Base-by-base conservation (phyloP, 257 asterid species). In the Catharanthus roseus region DNA sequence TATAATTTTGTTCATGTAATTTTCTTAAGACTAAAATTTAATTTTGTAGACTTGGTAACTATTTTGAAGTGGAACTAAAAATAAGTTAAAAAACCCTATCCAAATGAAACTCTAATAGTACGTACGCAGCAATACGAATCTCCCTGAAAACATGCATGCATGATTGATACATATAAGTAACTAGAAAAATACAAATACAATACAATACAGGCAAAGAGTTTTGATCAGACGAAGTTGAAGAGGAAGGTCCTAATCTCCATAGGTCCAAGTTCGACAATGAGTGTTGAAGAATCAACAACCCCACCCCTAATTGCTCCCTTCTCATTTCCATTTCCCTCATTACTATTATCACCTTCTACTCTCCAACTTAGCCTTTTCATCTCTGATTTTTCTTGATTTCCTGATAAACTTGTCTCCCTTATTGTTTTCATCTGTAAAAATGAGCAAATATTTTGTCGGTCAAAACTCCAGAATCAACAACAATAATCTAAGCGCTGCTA, bases 181-280 rank as follows among this genome's bases (percentile, higher is more conserved):
- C n/a, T n/a, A n/a, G n/a, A n/a, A n/a, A n/a, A n/a, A n/a, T n/a
- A n/a, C n/a, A n/a, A n/a, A n/a, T n/a, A n/a, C n/a, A n/a, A n/a
- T n/a, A n/a, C n/a, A n/a, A n/a, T n/a, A n/a, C n/a, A n/a, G n/a
- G n/a, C n/a, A n/a, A n/a, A n/a, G n/a, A n/a, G n/a, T n/a, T n/a
- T n/a, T n/a, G n/a, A n/a, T n/a, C n/a, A n/a, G n/a, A n/a, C n/a
- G 77, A 90, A 88, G 26, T 58, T 77, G 71, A 92, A 42, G 55
- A 88, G 18, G 72, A 92, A 92, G 13, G 98, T 92, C 38, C 96
- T 86, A 63, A 92, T 90, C 80, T 92, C 98, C 96, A 92, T 92
- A 1, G 98, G 96, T 42, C 90, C 90, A 72, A 92, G 95, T 84
- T 92, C 90, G 5, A 88, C 89, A 13, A 85, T 53, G 21, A 83